These are phyloP conservation scores for Colletotrichum viniferum DNA, from an alignment of 2,329 filamentous ascomycete species.

Conservation along the genomic window DNA sequence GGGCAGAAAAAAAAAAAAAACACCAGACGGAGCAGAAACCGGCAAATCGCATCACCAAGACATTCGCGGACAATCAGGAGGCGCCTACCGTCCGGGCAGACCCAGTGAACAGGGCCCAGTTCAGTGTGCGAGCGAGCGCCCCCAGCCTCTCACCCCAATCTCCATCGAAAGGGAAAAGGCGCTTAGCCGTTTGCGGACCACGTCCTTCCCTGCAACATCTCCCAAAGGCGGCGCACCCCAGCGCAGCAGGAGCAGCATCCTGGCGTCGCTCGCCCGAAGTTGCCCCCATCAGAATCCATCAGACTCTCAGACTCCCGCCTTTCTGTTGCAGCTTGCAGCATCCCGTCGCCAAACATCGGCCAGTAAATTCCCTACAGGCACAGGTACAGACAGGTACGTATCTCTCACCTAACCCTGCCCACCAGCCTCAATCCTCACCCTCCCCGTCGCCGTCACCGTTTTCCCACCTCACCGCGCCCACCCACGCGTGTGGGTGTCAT, in stretches of 20 bases:
- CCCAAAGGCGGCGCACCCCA: neutral
- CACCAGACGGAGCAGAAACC: slow-evolving; percentile 14
- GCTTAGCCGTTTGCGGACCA: slow-evolving; percentile 2
- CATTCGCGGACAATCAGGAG: slow-evolving; percentile 6
- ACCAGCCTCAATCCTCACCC: neutral
- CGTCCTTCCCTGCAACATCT: neutral
- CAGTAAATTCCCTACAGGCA: neutral
- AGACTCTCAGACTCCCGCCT: slow-evolving; percentile 15
- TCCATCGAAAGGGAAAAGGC: neutral
- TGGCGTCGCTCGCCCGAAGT: slow-evolving; percentile 20
- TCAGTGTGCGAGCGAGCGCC: neutral
- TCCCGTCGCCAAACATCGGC: slow-evolving; percentile 4
- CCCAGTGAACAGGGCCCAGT: neutral
- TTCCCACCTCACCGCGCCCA: neutral
- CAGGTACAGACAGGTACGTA: slow-evolving; percentile 3
- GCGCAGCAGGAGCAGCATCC: slow-evolving; percentile 9
- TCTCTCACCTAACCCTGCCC: neutral
- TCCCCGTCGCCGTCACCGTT: neutral
- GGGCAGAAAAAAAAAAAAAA: neutral
- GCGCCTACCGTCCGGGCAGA: neutral
- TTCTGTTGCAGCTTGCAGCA: slow-evolving; percentile 21
- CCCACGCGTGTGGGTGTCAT: neutral
- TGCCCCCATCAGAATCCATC: slow-evolving; percentile 8
- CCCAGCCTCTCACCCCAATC: neutral
- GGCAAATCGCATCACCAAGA: slow-evolving; percentile 13